Evolutionary conservation across 2,329 filamentous ascomycete species (phyloP).

Genomic region (Neonectria sp.): DNA sequence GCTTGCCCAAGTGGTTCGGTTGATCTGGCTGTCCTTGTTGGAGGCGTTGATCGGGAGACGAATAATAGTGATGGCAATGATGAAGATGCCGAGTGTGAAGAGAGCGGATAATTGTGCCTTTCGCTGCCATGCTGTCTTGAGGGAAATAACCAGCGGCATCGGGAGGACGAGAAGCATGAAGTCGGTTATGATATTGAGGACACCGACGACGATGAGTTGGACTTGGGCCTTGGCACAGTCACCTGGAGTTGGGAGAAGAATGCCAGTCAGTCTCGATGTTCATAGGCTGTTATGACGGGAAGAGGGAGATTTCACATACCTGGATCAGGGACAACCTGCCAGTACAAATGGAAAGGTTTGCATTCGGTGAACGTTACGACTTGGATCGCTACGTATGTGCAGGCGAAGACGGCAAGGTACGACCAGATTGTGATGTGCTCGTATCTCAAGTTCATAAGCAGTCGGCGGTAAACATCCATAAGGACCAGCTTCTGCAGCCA

Average conservation of each 20-base stretch:
- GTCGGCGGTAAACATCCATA: constrained; percentile 36
- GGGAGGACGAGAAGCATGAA: constrained; percentile 47
- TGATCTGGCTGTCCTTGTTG: constrained; percentile 53
- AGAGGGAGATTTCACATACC: background rate
- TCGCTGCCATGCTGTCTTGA: constrained; percentile 47
- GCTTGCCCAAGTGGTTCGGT: constrained; percentile 56
- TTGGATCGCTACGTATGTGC: constrained; percentile 33
- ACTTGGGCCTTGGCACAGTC: constrained; percentile 36
- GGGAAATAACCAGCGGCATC: constrained; percentile 45
- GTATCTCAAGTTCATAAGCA: constrained; percentile 30
- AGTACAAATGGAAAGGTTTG: constrained; percentile 32
- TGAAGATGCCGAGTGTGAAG: constrained; percentile 57
- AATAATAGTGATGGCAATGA: constrained; percentile 57
- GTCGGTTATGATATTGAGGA: constrained; percentile 48
- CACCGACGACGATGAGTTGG: constrained; percentile 40
- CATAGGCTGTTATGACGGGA: background rate
- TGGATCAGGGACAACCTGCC: constrained; percentile 35
- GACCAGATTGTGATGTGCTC: constrained; percentile 32
- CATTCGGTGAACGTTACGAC: constrained; percentile 41
- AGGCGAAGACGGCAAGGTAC: constrained; percentile 34
- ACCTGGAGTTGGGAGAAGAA: constrained; percentile 7
- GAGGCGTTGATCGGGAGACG: constrained; percentile 55
- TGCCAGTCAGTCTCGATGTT: background rate
- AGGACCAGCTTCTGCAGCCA: constrained; percentile 41
- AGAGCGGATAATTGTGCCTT: constrained; percentile 53